Conservation (phyloP, 345 rosid species). For the Salix exigua region DNA sequence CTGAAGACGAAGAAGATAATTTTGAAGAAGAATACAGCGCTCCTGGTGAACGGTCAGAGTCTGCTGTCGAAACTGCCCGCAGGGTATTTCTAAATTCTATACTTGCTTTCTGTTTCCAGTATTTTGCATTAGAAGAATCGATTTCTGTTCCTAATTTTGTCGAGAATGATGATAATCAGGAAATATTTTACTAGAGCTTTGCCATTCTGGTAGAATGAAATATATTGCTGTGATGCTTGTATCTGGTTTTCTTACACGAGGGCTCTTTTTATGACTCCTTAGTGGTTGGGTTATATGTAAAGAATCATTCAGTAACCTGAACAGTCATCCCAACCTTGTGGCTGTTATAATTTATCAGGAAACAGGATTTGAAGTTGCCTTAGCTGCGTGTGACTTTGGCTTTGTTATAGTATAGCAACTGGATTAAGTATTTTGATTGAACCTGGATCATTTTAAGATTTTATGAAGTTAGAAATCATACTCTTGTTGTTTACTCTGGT, state of each 20-base stretch:
- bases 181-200: neutral
- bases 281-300: neutral
- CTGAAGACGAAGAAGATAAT: constrained; percentile 73
- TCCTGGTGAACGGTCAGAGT: constrained; percentile 52
- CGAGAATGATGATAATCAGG: neutral
- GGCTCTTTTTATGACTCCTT: neutral
- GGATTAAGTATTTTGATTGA: neutral
- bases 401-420: neutral
- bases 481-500: neutral
- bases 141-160: neutral
- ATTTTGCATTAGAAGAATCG: neutral
- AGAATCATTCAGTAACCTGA: neutral
- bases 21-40: constrained; percentile 45
- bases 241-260: neutral
- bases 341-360: neutral
- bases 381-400: neutral
- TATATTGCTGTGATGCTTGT: neutral
- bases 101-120: neutral
- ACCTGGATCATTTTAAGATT: neutral
- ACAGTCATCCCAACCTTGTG: neutral
- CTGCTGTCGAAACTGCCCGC: constrained; percentile 59
- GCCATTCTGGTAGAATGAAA: neutral
- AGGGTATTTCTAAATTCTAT: constrained; percentile 42
- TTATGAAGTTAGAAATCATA: too few relatives aligned
- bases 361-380: neutral